These are phyloP conservation scores for Achaetomium macrosporum DNA, from an alignment of 2,329 filamentous ascomycete genomes.

Conservation along the genomic window DNA sequence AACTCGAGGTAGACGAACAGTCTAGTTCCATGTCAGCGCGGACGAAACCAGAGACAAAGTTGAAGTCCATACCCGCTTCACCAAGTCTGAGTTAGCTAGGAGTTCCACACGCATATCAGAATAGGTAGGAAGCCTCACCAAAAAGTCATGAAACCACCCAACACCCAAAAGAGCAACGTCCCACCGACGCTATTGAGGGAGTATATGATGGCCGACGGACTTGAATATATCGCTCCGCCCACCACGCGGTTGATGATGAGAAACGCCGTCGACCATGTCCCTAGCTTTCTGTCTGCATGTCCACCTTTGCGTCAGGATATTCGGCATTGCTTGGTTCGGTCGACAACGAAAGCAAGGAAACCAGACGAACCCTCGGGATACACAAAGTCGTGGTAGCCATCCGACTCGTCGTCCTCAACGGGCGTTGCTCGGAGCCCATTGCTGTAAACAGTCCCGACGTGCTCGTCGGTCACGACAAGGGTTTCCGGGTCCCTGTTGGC, in stretches of 20 bases:
- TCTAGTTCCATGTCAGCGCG: constrained; percentile 11
- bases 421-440: constrained; percentile 16
- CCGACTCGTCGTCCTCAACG: constrained; percentile 19
- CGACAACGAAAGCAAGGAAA: neutral
- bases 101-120: neutral
- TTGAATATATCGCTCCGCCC: constrained; percentile 46
- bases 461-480: constrained; percentile 17
- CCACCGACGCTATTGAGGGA: constrained; percentile 41
- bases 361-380: constrained; percentile 24
- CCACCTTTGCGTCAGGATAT: neutral
- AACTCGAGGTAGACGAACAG: constrained; percentile 42
- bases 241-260: constrained; percentile 44
- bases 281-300: constrained; percentile 26
- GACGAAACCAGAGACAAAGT: neutral
- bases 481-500: constrained; percentile 22
- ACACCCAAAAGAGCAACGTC: constrained; percentile 43
- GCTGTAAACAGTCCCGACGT: constrained; percentile 19
- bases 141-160: constrained; percentile 42
- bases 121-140: constrained; percentile 33
- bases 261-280: constrained; percentile 32
- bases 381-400: constrained; percentile 26
- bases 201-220: constrained; percentile 39
- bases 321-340: neutral
- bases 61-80: constrained; percentile 22
- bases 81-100: neutral